Evolutionary conservation across 2,329 filamentous ascomycete species (phyloP).

Genomic region (Phialophora chinensis): DNA sequence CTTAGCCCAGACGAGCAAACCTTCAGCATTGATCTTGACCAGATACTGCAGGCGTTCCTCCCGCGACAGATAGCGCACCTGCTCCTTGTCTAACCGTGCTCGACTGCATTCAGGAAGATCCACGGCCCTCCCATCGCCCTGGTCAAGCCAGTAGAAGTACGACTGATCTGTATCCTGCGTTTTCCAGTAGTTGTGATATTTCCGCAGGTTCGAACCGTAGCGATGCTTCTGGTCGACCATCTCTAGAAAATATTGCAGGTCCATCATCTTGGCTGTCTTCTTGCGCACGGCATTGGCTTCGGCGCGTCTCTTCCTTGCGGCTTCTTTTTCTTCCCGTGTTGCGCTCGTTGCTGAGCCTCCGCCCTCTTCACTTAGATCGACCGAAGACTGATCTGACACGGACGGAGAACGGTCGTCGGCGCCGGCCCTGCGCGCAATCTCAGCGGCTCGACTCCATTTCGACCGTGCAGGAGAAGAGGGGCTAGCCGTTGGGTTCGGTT

Average conservation of each 20-base stretch:
- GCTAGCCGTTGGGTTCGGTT: not conserved
- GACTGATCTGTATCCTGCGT: constrained; percentile 77
- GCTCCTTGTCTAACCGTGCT: constrained; percentile 75
- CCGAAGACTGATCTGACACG: constrained; percentile 40
- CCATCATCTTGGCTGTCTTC: constrained; percentile 77
- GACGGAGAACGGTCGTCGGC: constrained; percentile 62
- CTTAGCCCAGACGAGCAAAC: constrained; percentile 84
- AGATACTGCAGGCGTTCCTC: constrained; percentile 84
- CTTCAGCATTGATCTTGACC: constrained; percentile 74
- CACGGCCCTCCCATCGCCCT: constrained; percentile 73
- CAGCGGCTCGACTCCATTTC: constrained; percentile 77
- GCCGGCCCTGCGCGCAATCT: constrained; percentile 73
- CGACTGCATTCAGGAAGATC: constrained; percentile 75
- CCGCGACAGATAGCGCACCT: constrained; percentile 80
- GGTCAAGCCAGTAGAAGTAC: constrained; percentile 93
- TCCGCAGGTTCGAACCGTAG: constrained; percentile 80
- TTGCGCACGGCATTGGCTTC: constrained; percentile 64
- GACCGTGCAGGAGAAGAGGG: constrained; percentile 59
- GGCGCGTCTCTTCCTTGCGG: constrained; percentile 47
- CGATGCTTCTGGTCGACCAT: constrained; percentile 88
- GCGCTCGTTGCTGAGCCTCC: constrained; percentile 41
- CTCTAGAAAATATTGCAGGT: constrained; percentile 81
- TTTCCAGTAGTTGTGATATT: constrained; percentile 87
- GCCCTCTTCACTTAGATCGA: constrained; percentile 51
- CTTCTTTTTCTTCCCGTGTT: constrained; percentile 42